Evolutionary conservation across 2,329 filamentous ascomycete genomes (phyloP), one percentile per base, ranked within the genome.

Genomic region (Pseudogymnoascus sp.): DNA sequence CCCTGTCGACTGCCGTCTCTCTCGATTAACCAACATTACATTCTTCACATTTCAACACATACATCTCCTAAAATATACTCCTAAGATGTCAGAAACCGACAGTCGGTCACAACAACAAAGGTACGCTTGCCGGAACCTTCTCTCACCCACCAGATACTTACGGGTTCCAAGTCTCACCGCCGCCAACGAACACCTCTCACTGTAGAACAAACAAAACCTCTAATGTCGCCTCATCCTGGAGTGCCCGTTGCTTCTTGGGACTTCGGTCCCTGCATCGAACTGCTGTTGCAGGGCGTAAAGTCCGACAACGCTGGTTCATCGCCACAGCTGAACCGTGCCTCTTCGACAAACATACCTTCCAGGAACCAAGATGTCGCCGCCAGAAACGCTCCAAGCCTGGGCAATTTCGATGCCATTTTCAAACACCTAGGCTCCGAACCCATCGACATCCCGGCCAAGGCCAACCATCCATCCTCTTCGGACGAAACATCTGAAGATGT

Each of bases 21-120:
- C 47, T 6, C 12, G 28, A 28, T 53, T 12, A 33, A 12, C 47
- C 47, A 53, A 33, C 47, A 53, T 53, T 33, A 33, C 28, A 33
- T 33, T 53, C 47, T 53, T 53, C 47, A 53, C 47, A 53, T 53
- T 53, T 53, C 47, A 53, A 53, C 47, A 53, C n/a, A 33, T 53
- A 53, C 47, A 53, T 53, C 4, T 20, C 9, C 47, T 53, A 5
- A 33, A 33, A 53, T 53, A 25, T 53, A 53, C 47, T 33, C n/a
- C 28, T 33, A 53, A 53, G 11, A 53, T 53, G 47, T 53, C 28
- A 33, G 47, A 53, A 18, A 53, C 47, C 47, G 47, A 14, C 25
- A 20, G 28, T 53, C 47, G 47, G 47, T 33, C 47, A 33, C 15
- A 33, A 53, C 47, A 53, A 53, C 47, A 53, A 53, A 53, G 47